These are phyloP conservation scores for Castanospermum australe DNA, from an alignment of 306 rosid genomes.

Conservation along the genomic window DNA sequence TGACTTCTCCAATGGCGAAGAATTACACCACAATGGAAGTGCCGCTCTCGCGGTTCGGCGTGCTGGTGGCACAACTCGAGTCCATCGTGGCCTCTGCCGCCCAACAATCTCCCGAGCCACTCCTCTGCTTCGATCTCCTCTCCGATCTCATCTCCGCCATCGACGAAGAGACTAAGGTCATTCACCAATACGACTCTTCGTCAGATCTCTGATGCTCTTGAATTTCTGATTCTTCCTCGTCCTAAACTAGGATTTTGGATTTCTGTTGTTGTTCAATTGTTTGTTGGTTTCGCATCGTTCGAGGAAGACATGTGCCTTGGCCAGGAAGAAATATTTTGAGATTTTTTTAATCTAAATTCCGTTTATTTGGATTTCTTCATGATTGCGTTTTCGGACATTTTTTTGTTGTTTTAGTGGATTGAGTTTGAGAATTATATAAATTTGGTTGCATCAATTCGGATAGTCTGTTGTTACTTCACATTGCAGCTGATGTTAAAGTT, in stretches of 20 bases:
- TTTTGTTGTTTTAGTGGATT: background rate
- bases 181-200: background rate
- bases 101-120: slow-evolving; percentile 85
- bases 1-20: slow-evolving; percentile 54
- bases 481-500: background rate
- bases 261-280: background rate
- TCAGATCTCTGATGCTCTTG: background rate
- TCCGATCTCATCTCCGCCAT: slow-evolving; percentile 98
- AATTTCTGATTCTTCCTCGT: background rate
- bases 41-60: slow-evolving; percentile 95
- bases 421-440: background rate
- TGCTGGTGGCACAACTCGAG: slow-evolving; percentile 91
- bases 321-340: background rate
- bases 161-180: slow-evolving; percentile 82
- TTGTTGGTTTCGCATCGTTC: background rate
- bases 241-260: background rate
- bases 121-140: slow-evolving; percentile 97
- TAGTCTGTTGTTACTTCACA: background rate
- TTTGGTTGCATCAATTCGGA: slow-evolving; percentile 1
- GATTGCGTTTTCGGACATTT: background rate
- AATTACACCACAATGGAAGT: slow-evolving; percentile 38
- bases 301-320: background rate
- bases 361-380: slow-evolving; percentile 9
- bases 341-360: background rate
- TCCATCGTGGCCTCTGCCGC: slow-evolving; percentile 88